A percentile compares a stretch with the other conserved stretches of the same genome.
Conservation (phyloP, 2,329 filamentous ascomycete species). For the Grosmannia serpens region DNA sequence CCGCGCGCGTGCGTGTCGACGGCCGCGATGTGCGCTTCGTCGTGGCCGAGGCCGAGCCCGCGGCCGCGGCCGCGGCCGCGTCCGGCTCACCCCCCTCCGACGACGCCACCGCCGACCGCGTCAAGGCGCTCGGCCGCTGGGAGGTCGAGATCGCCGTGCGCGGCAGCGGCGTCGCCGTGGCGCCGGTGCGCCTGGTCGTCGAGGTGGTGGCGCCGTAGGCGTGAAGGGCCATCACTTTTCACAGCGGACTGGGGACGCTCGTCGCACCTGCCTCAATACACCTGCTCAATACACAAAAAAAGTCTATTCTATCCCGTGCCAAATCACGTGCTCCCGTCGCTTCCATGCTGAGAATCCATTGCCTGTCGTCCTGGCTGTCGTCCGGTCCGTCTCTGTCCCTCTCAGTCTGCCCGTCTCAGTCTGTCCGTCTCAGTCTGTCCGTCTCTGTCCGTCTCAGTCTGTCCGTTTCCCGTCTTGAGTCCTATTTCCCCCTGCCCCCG, state of each 20-base stretch:
- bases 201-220: constrained; percentile 17
- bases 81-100: not conserved
- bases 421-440: not conserved
- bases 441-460: not conserved
- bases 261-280: too few relatives aligned
- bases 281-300: too few relatives aligned
- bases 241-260: not conserved
- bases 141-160: constrained; percentile 24
- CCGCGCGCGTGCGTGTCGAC: constrained; percentile 23
- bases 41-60: not conserved
- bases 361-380: too few relatives aligned
- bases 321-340: too few relatives aligned
- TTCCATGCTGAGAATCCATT: too few relatives aligned
- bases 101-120: constrained; percentile 22
- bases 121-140: constrained; percentile 29
- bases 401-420: too few relatives aligned
- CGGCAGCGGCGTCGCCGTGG: constrained; percentile 9
- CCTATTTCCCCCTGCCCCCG: constrained; percentile 24
- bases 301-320: too few relatives aligned
- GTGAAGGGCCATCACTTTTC: not conserved
- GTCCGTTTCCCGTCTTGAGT: not conserved
- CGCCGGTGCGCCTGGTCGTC: constrained; percentile 21
- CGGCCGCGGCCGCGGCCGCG: not conserved
- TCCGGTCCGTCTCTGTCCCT: too few relatives aligned
- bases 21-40: constrained; percentile 22